Evolutionary conservation across 257 asterid genomes (phyloP).

Genomic region (Primulina huaijiensis): DNA sequence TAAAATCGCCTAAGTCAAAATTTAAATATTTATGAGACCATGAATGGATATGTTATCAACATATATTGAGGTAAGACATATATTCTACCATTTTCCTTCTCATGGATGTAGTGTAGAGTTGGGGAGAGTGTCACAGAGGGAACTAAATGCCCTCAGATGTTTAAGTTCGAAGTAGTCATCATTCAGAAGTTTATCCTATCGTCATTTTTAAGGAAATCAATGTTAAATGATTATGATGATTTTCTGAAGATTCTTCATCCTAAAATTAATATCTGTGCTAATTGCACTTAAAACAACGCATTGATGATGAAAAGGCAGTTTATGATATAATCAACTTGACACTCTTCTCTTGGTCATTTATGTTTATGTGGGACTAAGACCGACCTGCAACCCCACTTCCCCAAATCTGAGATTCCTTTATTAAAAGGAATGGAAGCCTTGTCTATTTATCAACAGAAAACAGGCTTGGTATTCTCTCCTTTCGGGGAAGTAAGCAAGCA

Average conservation of each 20-base stretch:
- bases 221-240: too few relatives aligned
- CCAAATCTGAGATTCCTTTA: too few relatives aligned
- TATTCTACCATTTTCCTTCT: not conserved
- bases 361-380: not conserved
- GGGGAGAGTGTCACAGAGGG: not conserved
- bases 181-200: not conserved
- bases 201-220: too few relatives aligned
- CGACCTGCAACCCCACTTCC: too few relatives aligned
- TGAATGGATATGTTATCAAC: not conserved
- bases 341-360: not conserved
- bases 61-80: too few relatives aligned
- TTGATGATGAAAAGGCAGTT: not conserved
- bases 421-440: too few relatives aligned
- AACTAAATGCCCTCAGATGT: not conserved
- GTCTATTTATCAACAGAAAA: too few relatives aligned
- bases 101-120: not conserved
- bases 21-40: not conserved
- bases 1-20: conserved; percentile 4
- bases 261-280: not conserved
- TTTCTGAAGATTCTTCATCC: not conserved
- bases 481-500: too few relatives aligned
- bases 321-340: not conserved
- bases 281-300: not conserved
- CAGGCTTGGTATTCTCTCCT: too few relatives aligned
- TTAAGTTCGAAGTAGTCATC: not conserved